These are phyloP conservation scores for Ustilago shanxiensis DNA, from an alignment of 1,284 basidiomycete species.

Conservation along the genomic window DNA sequence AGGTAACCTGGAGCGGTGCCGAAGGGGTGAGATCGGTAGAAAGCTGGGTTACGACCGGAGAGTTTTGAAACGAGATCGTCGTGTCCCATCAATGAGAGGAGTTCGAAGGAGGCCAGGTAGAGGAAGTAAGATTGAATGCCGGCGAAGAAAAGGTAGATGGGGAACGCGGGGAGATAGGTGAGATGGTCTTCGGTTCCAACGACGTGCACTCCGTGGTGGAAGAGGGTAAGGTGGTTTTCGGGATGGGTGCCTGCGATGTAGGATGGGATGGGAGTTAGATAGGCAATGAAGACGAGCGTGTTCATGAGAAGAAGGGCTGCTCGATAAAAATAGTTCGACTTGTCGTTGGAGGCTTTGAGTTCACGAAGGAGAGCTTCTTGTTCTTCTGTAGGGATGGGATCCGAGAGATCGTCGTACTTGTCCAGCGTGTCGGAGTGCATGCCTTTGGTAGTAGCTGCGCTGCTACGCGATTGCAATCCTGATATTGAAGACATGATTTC, in stretches of 20 bases:
- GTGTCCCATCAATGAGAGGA: conserved; percentile 54
- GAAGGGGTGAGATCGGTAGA: conserved; percentile 64
- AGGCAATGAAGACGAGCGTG: conserved; percentile 53
- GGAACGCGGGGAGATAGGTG: conserved; percentile 66
- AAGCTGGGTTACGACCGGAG: conserved; percentile 32
- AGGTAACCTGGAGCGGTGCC: conserved; percentile 66
- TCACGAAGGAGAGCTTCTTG: conserved; percentile 60
- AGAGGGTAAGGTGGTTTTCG: conserved; percentile 65
- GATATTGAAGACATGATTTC: conserved; percentile 16
- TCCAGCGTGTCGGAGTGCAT: conserved; percentile 44
- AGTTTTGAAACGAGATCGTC: conserved; percentile 16
- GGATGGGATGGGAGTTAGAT: conserved; percentile 65
- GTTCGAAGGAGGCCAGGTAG: conserved; percentile 48
- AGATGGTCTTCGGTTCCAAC: conserved; percentile 67
- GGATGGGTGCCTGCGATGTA: conserved; percentile 66
- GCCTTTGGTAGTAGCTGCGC: conserved; percentile 20
- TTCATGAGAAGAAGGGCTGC: conserved; percentile 54
- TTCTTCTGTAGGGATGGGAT: conserved; percentile 55
- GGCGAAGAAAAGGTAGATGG: conserved; percentile 66
- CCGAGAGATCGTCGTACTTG: conserved; percentile 54
- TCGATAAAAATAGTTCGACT: conserved; percentile 65
- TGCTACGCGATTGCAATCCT: conserved; percentile 17
- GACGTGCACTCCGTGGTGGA: conserved; percentile 55
- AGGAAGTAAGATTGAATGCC: conserved; percentile 53
- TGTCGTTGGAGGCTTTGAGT: conserved; percentile 58